These are phyloP conservation scores for Gliomastix tumulicola DNA, from an alignment of 2,329 filamentous ascomycete genomes.

Conservation along the genomic window DNA sequence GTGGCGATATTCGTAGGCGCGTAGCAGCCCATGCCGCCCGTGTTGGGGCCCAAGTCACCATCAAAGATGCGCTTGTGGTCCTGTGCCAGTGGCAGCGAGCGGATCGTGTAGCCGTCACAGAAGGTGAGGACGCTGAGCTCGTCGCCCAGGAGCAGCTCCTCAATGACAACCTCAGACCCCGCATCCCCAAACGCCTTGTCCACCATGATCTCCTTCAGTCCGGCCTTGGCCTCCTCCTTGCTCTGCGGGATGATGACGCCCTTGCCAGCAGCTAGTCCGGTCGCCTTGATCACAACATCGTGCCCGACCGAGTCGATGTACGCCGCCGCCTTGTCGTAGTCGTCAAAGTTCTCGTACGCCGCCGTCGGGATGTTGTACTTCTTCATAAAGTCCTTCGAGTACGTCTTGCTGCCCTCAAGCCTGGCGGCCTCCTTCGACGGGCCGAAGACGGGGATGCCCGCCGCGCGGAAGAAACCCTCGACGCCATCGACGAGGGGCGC, in stretches of 20 bases:
- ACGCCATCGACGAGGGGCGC: slow-evolving; percentile 90
- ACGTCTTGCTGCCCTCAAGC: slow-evolving; percentile 96
- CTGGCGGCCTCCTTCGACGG: slow-evolving; percentile 76
- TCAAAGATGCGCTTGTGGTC: slow-evolving; percentile 96
- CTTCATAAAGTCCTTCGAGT: slow-evolving; percentile 97
- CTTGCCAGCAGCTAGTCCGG: slow-evolving; percentile 87
- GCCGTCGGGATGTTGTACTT: slow-evolving; percentile 86
- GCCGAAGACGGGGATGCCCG: slow-evolving; percentile 76
- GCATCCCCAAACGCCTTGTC: slow-evolving; percentile 79
- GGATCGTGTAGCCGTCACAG: slow-evolving; percentile 79
- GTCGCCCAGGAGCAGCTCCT: slow-evolving; percentile 86
- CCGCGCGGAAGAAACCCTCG: slow-evolving; percentile 69
- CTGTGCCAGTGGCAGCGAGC: slow-evolving; percentile 81
- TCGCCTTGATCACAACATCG: slow-evolving; percentile 87
- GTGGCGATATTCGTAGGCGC: slow-evolving; percentile 80
- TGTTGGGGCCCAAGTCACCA: slow-evolving; percentile 85
- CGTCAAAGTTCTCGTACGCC: slow-evolving; percentile 79
- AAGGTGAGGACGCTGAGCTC: slow-evolving; percentile 90
- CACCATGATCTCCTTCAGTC: slow-evolving; percentile 85
- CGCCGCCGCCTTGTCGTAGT: slow-evolving; percentile 63
- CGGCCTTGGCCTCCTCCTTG: slow-evolving; percentile 75
- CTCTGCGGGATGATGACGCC: slow-evolving; percentile 83
- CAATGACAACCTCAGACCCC: slow-evolving; percentile 87
- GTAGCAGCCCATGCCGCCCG: slow-evolving; percentile 96
- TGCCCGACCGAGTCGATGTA: slow-evolving; percentile 69